Conservation (phyloP, 1,139 yeast genomes). For the Candida sp. region DNA sequence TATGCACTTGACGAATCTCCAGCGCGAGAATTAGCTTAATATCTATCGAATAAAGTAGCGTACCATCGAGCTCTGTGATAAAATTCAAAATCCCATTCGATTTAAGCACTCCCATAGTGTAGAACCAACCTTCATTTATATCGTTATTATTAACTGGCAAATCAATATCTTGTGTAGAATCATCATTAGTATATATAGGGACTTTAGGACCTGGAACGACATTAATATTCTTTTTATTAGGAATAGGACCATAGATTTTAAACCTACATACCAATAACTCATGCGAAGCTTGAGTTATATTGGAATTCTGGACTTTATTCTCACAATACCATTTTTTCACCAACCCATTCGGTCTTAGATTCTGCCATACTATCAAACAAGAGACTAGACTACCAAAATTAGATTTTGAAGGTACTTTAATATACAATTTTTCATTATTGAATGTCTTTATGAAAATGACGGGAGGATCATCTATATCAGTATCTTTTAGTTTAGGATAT, state of each 20-base stretch:
- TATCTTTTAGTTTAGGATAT: conserved; percentile 19
- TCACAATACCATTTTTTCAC: conserved; percentile 54
- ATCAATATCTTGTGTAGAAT: conserved; percentile 3
- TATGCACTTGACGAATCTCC: conserved; percentile 67
- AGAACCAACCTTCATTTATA: conserved; percentile 65
- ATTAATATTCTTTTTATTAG: conserved; percentile 41
- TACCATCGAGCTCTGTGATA: conserved; percentile 64
- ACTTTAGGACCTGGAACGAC: conserved; percentile 43
- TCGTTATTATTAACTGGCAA: conserved; percentile 7
- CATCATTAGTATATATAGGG: conserved; percentile 23
- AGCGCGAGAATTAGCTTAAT: conserved; percentile 54
- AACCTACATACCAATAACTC: conserved; percentile 61
- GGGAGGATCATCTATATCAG: conserved; percentile 34
- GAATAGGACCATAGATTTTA: conserved; percentile 61
- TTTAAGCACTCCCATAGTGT: conserved; percentile 69
- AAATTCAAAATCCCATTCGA: conserved; percentile 66
- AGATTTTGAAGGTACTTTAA: conserved; percentile 41
- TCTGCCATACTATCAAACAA: conserved; percentile 61
- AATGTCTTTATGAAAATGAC: conserved; percentile 45
- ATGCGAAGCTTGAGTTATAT: conserved; percentile 14
- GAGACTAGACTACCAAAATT: conserved; percentile 50
- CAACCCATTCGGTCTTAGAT: conserved; percentile 54
- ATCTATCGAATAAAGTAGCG: conserved; percentile 61
- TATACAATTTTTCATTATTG: conserved; percentile 44
- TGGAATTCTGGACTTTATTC: conserved; percentile 28